These are phyloP conservation scores for Penicillium sumatraense DNA, from an alignment of 2,329 filamentous ascomycete species.

Conservation along the genomic window DNA sequence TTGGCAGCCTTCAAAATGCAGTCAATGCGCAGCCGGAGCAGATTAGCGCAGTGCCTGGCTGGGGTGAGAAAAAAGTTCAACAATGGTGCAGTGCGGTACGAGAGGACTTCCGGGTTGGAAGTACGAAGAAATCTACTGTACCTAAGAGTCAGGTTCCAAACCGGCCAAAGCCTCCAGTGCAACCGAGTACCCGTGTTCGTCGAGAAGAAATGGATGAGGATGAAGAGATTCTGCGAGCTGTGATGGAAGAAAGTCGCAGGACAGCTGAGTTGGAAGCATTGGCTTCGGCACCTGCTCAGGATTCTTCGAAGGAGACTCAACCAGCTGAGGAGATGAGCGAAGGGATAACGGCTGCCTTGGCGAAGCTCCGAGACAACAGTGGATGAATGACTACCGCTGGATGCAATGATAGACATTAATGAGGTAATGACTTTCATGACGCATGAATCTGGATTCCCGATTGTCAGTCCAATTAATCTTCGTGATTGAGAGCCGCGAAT, in stretches of 20 bases:
- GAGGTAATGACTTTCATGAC: too few species aligned
- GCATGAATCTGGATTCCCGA: too few species aligned
- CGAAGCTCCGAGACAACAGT: slow-evolving; percentile 54
- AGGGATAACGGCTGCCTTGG: slow-evolving; percentile 63
- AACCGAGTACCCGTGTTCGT: not conserved
- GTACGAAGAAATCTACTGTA: slow-evolving; percentile 64
- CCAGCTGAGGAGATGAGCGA: slow-evolving; percentile 53
- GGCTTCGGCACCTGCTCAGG: not conserved
- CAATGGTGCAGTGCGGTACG: slow-evolving; percentile 81
- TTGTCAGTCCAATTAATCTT: too few species aligned
- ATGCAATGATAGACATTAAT: too few species aligned
- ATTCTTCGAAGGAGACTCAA: not conserved
- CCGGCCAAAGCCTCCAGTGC: slow-evolving; percentile 19
- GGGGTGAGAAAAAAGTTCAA: slow-evolving; percentile 94
- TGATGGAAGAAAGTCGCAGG: slow-evolving; percentile 5
- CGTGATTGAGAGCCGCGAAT: too few species aligned
- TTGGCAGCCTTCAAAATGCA: slow-evolving; percentile 84
- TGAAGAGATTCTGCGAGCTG: not conserved
- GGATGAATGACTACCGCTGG: too few species aligned
- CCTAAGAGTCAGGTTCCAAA: slow-evolving; percentile 29
- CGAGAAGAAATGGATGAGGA: slow-evolving; percentile 7
- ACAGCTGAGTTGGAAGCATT: not conserved
- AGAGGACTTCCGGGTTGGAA: slow-evolving; percentile 80
- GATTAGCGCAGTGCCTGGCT: slow-evolving; percentile 81
- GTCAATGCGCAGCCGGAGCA: slow-evolving; percentile 88